Base-by-base conservation (phyloP, 1,139 yeast species). In the Candida sp. region DNA sequence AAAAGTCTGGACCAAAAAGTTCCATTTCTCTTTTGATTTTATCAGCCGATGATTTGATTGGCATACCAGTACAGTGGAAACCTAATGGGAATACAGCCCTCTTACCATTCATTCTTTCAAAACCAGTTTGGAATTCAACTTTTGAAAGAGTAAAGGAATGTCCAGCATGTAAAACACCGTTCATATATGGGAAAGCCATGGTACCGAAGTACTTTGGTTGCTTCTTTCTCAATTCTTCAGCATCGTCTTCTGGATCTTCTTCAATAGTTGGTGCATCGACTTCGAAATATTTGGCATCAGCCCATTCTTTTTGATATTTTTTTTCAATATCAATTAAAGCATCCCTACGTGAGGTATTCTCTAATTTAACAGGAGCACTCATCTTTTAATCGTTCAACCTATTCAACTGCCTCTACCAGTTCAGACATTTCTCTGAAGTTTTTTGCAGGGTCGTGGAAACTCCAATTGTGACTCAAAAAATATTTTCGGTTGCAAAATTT, bases 1-100 rank as follows among this genome's bases (percentile, higher is more conserved):
- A 73, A 60, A 88, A 93, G 58, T 88, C 91, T 25, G 69, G 74
- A 40, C 99, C 99, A 64, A 93, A 93, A 63, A 81, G 68, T 69
- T 93, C 98, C 47, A 91, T 77, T 74, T 93, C 99, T 66, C 99
- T 82, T 60, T 82, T 81, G 58, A 95, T 79, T 69, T 93, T 93
- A 69, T 93, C 99, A 40, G 99, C 99, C 59, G 97, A 81, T 15
- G 99, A 93, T 72, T 82, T 86, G 64, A 93, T 95, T 45, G 99
- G 99, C 97, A 93, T 87, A 75, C 99, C 99, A 37, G 99, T 93
- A 78, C 99, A 95, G 69, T 93, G 99, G 84, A 93, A 93, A 43
- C 99, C 99, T 49, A 95, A 77, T 42, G 99, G 99, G 71, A 89
- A 93, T 50, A 93, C 73, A 32, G 97, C 97, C 57, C 87, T 80